Conservation (phyloP, 768 basidiomycete genomes). For the Wakefieldia striispora region DNA sequence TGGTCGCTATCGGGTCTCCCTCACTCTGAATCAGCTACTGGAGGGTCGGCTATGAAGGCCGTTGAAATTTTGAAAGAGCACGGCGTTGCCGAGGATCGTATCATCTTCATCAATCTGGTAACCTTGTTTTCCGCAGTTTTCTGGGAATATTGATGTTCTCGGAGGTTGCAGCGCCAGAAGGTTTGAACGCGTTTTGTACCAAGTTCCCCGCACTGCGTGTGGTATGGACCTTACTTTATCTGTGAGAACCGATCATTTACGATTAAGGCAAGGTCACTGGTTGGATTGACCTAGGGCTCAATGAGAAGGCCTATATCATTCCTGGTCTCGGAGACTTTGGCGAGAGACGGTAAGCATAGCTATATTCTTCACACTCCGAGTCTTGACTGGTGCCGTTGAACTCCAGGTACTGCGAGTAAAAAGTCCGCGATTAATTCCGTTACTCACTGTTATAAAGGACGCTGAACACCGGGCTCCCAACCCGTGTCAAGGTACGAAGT, state of each 20-base stretch:
- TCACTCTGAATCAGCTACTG: constrained; percentile 59
- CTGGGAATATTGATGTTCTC: not conserved
- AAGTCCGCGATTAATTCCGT: not conserved
- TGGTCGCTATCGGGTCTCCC: not conserved
- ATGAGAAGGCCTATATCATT: constrained; percentile 88
- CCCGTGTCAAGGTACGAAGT: not conserved
- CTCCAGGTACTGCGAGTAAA: constrained; percentile 24
- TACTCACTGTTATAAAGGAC: not conserved
- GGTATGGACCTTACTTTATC: constrained; percentile 42
- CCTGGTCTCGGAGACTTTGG: constrained; percentile 98
- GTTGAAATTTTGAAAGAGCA: constrained; percentile 91
- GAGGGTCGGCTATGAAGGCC: constrained; percentile 97
- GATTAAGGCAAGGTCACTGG: constrained; percentile 71
- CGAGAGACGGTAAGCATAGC: constrained; percentile 63
- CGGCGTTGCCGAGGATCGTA: constrained; percentile 91
- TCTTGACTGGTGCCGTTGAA: not conserved
- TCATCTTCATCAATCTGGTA: constrained; percentile 93
- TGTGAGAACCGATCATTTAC: not conserved
- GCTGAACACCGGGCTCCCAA: too few species aligned
- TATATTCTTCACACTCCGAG: not conserved
- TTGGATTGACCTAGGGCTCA: constrained; percentile 92
- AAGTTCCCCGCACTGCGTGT: constrained; percentile 76
- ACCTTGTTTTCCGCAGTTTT: not conserved
- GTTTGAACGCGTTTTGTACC: constrained; percentile 74
- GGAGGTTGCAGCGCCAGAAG: constrained; percentile 88